phyloP scores from a whole-genome alignment of 2,329 filamentous ascomycete genomes.

The Verticillium dahliae region DNA sequence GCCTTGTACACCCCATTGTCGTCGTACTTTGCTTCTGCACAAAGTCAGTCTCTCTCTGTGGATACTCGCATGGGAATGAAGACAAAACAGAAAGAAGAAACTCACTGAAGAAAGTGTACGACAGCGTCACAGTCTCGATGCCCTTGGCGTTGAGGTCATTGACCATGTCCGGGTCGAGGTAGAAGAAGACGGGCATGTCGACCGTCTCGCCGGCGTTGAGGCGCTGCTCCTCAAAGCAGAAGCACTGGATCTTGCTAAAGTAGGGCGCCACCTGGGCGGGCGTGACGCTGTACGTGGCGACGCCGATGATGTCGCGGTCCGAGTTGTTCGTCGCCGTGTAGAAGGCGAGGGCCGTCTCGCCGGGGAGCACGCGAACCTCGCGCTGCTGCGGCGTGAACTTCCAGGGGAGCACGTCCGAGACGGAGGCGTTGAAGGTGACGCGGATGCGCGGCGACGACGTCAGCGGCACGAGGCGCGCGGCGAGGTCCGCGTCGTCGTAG shows the following conservation, averaged over 20 bases:
- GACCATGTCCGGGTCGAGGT: constrained; percentile 91
- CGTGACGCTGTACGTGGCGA: constrained; percentile 95
- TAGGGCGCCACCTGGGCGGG: constrained; percentile 94
- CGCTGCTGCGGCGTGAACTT: constrained; percentile 96
- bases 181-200: constrained; percentile 99
- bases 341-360: constrained; percentile 94
- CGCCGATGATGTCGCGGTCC: constrained; percentile 89
- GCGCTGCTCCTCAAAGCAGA: constrained; percentile 96
- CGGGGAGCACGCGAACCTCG: constrained; percentile 89
- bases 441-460: constrained; percentile 76
- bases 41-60: neutral
- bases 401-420: constrained; percentile 93
- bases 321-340: constrained; percentile 94
- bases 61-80: neutral
- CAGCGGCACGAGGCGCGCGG: constrained; percentile 73
- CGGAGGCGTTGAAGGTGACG: constrained; percentile 92
- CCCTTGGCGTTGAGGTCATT: constrained; percentile 89
- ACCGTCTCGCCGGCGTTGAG: constrained; percentile 93
- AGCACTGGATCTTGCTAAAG: constrained; percentile 99
- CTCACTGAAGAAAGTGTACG: constrained; percentile 98
- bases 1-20: constrained; percentile 37
- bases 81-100: constrained; percentile 13
- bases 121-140: constrained; percentile 91
- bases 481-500: constrained; percentile 50
- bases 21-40: constrained; percentile 37